Evolutionary conservation across 2,329 filamentous ascomycete genomes (phyloP).

Genomic region (Huntiella omanensis): DNA sequence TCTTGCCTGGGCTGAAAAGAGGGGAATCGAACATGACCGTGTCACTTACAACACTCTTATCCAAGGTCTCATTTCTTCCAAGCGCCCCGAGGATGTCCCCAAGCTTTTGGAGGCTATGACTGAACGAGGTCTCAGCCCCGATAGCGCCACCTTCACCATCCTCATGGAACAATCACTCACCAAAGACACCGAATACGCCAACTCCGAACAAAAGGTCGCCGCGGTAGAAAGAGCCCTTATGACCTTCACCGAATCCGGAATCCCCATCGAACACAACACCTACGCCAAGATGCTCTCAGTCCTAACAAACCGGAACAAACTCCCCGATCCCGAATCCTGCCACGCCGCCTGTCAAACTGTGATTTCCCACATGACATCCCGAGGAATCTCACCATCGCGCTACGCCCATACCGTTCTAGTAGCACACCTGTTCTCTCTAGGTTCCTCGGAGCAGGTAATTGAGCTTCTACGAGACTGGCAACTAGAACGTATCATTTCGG

Average conservation of each 20-base stretch:
- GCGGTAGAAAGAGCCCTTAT: conserved; percentile 35
- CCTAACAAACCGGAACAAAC: conserved; percentile 23
- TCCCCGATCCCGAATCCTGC: conserved; percentile 15
- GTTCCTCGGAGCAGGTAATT: conserved; percentile 39
- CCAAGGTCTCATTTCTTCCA: conserved; percentile 33
- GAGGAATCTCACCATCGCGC: conserved; percentile 33
- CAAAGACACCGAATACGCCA: conserved; percentile 14
- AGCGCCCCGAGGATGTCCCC: conserved; percentile 28
- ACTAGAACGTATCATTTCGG: conserved; percentile 20
- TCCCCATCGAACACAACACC: conserved; percentile 40
- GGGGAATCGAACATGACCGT: conserved; percentile 36
- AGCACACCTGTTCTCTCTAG: conserved; percentile 42
- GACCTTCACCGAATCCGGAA: conserved; percentile 35
- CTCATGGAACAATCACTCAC: conserved; percentile 41
- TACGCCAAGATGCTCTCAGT: conserved; percentile 54
- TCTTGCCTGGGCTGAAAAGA: conserved; percentile 37
- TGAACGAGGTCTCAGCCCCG: conserved; percentile 31
- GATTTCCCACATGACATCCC: conserved; percentile 39
- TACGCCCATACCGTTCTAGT: conserved; percentile 61
- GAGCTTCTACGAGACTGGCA: conserved; percentile 38
- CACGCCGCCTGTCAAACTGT: conserved; percentile 23
- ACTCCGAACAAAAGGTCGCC: conserved; percentile 27
- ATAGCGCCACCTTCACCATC: conserved; percentile 55
- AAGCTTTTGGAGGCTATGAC: conserved; percentile 41
- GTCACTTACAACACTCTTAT: conserved; percentile 53